Evolutionary conservation across 305 asterid genomes (phyloP).

Genomic region (Fraxinus greggii): DNA sequence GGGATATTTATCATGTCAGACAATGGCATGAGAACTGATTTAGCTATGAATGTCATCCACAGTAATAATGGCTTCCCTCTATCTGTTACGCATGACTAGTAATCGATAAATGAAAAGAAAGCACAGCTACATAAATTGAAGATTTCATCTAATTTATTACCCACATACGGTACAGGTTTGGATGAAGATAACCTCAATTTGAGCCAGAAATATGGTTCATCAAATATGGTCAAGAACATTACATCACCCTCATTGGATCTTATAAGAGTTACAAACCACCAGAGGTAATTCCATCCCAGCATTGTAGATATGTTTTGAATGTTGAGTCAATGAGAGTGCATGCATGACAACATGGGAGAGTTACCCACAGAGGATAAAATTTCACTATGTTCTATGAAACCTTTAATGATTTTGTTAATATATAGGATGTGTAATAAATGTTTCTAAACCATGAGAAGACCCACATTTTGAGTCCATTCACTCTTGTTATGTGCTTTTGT

Average conservation of each 20-base stretch:
- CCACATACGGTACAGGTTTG: not conserved
- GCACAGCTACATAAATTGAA: not conserved
- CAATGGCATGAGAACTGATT: not conserved
- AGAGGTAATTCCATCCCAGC: not conserved
- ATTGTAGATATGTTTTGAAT: not conserved
- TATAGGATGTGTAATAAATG: not conserved
- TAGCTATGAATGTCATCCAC: not conserved
- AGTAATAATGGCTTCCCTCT: not conserved
- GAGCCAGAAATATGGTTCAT: not conserved
- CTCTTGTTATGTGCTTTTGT: not conserved
- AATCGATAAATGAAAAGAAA: not conserved
- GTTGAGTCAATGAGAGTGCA: not conserved
- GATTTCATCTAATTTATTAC: not conserved
- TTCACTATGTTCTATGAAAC: not conserved
- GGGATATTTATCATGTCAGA: not conserved
- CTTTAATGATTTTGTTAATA: not conserved
- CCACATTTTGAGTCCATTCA: not conserved
- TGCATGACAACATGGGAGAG: not conserved
- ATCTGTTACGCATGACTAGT: not conserved
- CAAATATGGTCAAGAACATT: not conserved
- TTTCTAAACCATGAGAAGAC: not conserved
- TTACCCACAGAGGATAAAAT: not conserved
- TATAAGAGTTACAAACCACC: not conserved
- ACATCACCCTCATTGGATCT: not conserved
- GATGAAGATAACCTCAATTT: not conserved